These are phyloP conservation scores for Russula sp. DNA, from an alignment of 768 basidiomycete species.

Conservation along the genomic window DNA sequence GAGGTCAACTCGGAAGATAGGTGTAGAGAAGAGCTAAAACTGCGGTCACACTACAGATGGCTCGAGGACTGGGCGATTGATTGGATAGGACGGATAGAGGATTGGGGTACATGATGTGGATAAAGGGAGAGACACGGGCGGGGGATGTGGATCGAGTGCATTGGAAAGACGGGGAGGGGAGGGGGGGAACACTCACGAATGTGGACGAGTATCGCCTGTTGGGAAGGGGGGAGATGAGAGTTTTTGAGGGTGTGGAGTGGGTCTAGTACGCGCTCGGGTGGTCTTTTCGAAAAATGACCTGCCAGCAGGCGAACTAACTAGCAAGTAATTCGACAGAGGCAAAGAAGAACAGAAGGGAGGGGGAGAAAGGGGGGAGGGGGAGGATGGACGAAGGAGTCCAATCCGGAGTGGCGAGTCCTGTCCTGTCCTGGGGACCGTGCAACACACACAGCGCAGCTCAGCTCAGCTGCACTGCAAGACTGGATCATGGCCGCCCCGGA, in stretches of 20 bases:
- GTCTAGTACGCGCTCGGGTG: conserved; percentile 17
- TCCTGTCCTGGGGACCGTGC: conserved; percentile 19
- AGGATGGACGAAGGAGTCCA: conserved; percentile 21
- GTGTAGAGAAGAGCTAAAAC: neutral
- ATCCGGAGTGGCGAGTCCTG: conserved; percentile 11
- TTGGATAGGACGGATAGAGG: neutral
- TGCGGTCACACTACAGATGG: neutral
- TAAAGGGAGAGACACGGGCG: neutral
- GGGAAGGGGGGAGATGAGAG: conserved; percentile 17
- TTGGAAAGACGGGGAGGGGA: neutral
- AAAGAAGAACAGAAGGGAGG: conserved; percentile 4
- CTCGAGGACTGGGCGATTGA: neutral
- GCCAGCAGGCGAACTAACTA: conserved; percentile 25
- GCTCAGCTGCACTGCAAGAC: too few species aligned
- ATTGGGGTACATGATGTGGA: neutral
- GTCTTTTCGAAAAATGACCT: conserved; percentile 25
- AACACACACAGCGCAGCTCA: neutral
- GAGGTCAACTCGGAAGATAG: neutral
- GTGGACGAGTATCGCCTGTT: conserved; percentile 17
- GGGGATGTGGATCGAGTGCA: neutral
- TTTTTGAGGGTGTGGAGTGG: conserved; percentile 15
- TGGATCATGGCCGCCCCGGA: too few species aligned
- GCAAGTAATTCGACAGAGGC: conserved; percentile 21
- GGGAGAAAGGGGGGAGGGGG: neutral
- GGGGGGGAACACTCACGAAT: conserved; percentile 16